Evolutionary conservation across 2,329 filamentous ascomycete genomes (phyloP).

Genomic region (Malbranchea cinnamomea): DNA sequence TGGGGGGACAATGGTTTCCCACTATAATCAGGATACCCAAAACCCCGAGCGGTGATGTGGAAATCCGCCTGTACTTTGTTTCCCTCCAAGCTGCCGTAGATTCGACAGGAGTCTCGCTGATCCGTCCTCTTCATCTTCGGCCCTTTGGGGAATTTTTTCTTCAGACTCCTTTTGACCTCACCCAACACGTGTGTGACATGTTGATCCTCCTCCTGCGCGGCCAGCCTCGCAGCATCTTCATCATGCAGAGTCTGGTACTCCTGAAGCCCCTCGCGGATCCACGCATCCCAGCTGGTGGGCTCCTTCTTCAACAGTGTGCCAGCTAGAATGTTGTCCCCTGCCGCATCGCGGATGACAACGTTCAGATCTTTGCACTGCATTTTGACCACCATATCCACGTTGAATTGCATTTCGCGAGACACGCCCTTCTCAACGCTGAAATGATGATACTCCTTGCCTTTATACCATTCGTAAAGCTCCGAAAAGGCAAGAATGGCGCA

Average conservation of each 20-base stretch:
- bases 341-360: slow-evolving; percentile 91
- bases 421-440: slow-evolving; percentile 91
- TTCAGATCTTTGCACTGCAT: slow-evolving; percentile 86
- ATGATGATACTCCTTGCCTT: slow-evolving; percentile 68
- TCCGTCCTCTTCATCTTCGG: slow-evolving; percentile 45
- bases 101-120: slow-evolving; percentile 61
- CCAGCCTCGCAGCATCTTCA: slow-evolving; percentile 41
- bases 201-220: slow-evolving; percentile 49
- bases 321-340: slow-evolving; percentile 81
- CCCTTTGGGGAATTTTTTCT: slow-evolving; percentile 53
- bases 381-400: slow-evolving; percentile 78
- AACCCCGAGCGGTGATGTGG: slow-evolving; percentile 86
- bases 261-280: slow-evolving; percentile 54
- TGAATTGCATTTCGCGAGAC: slow-evolving; percentile 77
- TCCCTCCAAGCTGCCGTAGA: slow-evolving; percentile 77
- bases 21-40: slow-evolving; percentile 76
- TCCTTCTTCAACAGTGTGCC: slow-evolving; percentile 59
- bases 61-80: slow-evolving; percentile 98
- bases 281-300: slow-evolving; percentile 65
- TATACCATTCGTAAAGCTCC: slow-evolving; percentile 72
- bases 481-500: slow-evolving; percentile 61
- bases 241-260: slow-evolving; percentile 42
- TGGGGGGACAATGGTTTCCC: slow-evolving; percentile 32
- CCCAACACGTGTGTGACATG: slow-evolving; percentile 86
- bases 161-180: slow-evolving; percentile 52